Evolutionary conservation across 2,329 filamentous ascomycete genomes (phyloP).

Genomic region (Ophiocordyceps sinensis): DNA sequence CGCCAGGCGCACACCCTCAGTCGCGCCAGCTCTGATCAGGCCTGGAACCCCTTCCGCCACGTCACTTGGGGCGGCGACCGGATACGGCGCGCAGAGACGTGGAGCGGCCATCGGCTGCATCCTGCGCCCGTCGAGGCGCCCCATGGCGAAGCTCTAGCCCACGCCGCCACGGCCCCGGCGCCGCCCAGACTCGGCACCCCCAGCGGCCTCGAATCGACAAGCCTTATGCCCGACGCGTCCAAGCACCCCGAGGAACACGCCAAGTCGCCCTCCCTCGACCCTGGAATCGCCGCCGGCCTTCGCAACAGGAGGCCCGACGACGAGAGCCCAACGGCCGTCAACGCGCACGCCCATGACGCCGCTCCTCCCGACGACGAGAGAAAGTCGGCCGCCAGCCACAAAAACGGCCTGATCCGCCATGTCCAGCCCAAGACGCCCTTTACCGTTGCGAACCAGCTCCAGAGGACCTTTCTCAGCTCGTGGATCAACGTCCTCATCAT

Average conservation of each 20-base stretch:
- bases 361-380: constrained; percentile 8
- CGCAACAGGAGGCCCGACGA: constrained; percentile 18
- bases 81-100: constrained; percentile 17
- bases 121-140: constrained; percentile 9
- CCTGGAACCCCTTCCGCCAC: constrained; percentile 30
- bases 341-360: constrained; percentile 11
- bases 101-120: constrained; percentile 16
- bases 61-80: constrained; percentile 19
- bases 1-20: constrained; percentile 27
- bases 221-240: constrained; percentile 3
- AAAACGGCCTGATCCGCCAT: constrained; percentile 26
- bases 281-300: constrained; percentile 9
- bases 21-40: constrained; percentile 21
- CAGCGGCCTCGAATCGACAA: not conserved
- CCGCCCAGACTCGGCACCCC: not conserved
- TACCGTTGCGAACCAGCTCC: constrained; percentile 50
- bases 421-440: constrained; percentile 39
- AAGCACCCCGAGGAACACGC: constrained; percentile 8
- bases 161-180: constrained; percentile 19
- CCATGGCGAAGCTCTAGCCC: constrained; percentile 11
- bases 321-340: constrained; percentile 6
- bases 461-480: constrained; percentile 62
- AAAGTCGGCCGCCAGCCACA: constrained; percentile 20
- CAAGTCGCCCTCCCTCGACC: constrained; percentile 4
- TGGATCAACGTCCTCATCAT: constrained; percentile 78